Evolutionary conservation across 2,329 filamentous ascomycete species (phyloP).

Genomic region (Penicillium polonicum): DNA sequence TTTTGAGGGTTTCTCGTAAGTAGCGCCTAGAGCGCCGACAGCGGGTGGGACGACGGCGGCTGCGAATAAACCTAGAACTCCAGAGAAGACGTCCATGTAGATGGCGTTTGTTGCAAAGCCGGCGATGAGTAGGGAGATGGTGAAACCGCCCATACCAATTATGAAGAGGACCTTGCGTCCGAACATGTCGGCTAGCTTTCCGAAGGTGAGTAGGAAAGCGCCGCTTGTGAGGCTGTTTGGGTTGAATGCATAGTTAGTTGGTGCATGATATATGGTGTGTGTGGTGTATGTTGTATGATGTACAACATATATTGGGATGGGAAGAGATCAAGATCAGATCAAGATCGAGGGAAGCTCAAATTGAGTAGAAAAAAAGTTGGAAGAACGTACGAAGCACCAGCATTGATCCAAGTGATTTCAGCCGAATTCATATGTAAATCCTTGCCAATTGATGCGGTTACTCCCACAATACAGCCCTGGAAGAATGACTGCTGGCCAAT

Average conservation of each 20-base stretch:
- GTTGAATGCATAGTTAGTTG: constrained; percentile 7
- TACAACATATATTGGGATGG: not conserved
- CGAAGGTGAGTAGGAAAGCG: constrained; percentile 65
- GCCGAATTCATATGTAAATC: constrained; percentile 64
- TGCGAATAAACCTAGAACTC: constrained; percentile 62
- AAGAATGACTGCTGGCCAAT: constrained; percentile 63
- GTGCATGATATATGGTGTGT: not conserved
- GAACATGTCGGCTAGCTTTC: constrained; percentile 64
- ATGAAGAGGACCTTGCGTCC: constrained; percentile 64
- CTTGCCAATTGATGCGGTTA: constrained; percentile 59
- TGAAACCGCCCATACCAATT: constrained; percentile 59
- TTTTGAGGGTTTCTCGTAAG: constrained; percentile 60
- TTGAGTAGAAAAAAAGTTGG: not conserved
- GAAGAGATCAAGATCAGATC: not conserved
- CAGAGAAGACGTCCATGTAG: constrained; percentile 62
- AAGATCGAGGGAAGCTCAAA: not conserved
- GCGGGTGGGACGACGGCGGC: constrained; percentile 65
- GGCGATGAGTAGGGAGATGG: constrained; percentile 56
- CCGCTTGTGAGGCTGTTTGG: constrained; percentile 59
- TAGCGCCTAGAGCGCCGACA: constrained; percentile 62
- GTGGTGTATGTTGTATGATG: not conserved
- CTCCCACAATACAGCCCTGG: constrained; percentile 59
- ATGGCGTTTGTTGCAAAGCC: constrained; percentile 61
- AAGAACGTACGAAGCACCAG: constrained; percentile 54
- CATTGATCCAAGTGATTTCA: constrained; percentile 67